phyloP scores from a whole-genome alignment of 306 rosid genomes.

The Astragalus membranaceus region DNA sequence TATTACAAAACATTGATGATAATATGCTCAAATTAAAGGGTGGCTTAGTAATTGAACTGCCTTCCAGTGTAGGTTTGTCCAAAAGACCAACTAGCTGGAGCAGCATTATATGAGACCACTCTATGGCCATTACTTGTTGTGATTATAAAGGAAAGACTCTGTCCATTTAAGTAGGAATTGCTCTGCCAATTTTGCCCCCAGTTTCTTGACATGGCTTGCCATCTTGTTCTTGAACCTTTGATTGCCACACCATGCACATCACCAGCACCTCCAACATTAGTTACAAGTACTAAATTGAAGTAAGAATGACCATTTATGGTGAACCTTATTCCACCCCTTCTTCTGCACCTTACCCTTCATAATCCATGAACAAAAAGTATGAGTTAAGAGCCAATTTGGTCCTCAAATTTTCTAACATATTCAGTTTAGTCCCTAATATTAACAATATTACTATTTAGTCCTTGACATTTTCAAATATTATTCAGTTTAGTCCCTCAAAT shows the following conservation, averaged over 20 bases:
- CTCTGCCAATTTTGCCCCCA: conserved; percentile 44
- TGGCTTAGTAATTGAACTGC: conserved; percentile 28
- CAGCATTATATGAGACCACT: conserved; percentile 31
- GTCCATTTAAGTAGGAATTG: conserved; percentile 38
- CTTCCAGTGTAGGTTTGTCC: conserved; percentile 44
- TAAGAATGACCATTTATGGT: conserved; percentile 46
- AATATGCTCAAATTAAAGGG: neutral
- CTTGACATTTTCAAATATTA: too few species aligned
- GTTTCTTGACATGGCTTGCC: conserved; percentile 47
- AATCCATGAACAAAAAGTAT: neutral
- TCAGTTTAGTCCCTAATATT: too few species aligned
- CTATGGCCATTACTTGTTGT: conserved; percentile 37
- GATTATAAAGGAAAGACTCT: conserved; percentile 40
- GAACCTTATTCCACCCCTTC: conserved; percentile 42
- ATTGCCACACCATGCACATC: conserved; percentile 40
- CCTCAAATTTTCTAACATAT: too few species aligned
- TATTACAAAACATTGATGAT: conserved; percentile 9
- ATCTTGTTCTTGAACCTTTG: conserved; percentile 42
- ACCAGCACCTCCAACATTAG: conserved; percentile 52
- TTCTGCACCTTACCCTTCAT: conserved; percentile 39
- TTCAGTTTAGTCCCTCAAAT: too few species aligned
- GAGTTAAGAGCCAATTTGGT: too few species aligned
- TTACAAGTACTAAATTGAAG: conserved; percentile 42
- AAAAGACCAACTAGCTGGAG: conserved; percentile 36
- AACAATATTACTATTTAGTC: too few species aligned